Evolutionary conservation across 495 filamentous ascomycete species (phyloP), one percentile per base, ranked within the genome.

Genomic region (Aspergillus affinis): DNA sequence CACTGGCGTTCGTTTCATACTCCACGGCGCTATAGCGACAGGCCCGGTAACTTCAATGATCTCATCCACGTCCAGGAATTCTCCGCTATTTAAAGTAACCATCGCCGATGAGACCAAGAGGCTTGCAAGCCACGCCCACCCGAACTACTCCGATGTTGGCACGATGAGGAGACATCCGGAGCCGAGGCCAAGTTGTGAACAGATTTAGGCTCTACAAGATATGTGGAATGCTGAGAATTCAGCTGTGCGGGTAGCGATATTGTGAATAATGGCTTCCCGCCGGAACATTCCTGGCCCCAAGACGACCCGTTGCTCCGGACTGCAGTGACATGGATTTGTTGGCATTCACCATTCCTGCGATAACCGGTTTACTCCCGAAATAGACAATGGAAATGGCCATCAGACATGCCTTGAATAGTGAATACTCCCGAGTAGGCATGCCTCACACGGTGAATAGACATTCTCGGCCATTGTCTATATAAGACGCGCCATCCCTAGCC

Each of bases 311-410:
- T 41, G 36, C 36, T 32, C 36, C 13, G 17, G 26, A 51, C 12
- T 13, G 13, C 21, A 36, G 10, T 55, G 61, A 47, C 27, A 26
- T 52, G 55, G 48, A n/a, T n/a, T n/a, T n/a, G 2, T 23, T 36
- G 41, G 62, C 47, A 66, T 69, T 48, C 29, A 48, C 52, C 65
- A 69, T 71, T 69, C 70, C 60, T 65, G 36, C n/a, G 21, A 47
- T 23, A n/a, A 65, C 59, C 48, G 41, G 58, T 51, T 61, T 52
- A n/a, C n/a, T n/a, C n/a, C n/a, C n/a, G n/a, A n/a, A n/a, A n/a
- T n/a, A 61, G 65, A 63, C 65, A 26, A 6, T 45, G 52, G 12
- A 20, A 53, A 66, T 48, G 23, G 52, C 48, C 17, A 27, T 9
- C n/a, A 27, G 30, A 18, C 46, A 56, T 51, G 17, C 63, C 50